phyloP scores from a whole-genome alignment of 139 green algal genomes.

The Pseudopediastrum boryanum region DNA sequence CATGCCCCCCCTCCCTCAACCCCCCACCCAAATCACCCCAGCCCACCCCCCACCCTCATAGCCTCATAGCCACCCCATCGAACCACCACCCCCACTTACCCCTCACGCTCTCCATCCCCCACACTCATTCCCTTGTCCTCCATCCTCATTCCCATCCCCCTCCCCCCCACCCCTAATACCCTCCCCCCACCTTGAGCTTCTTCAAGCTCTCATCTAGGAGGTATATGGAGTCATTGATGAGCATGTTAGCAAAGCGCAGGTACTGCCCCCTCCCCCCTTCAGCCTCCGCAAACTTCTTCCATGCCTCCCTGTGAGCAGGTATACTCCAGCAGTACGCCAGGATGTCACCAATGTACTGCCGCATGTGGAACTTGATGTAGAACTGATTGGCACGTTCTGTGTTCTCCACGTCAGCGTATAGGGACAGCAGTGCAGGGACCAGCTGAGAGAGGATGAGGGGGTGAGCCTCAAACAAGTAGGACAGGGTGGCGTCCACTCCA shows the following conservation, averaged over 20 bases:
- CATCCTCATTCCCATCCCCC: too few relatives aligned
- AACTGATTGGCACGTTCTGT: constrained; percentile 81
- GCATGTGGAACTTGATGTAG: constrained; percentile 95
- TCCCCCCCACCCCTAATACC: too few relatives aligned
- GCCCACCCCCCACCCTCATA: too few relatives aligned
- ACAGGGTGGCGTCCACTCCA: not conserved
- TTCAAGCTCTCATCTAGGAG: constrained; percentile 91
- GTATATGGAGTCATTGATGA: constrained; percentile 92
- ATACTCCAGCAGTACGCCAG: constrained; percentile 86
- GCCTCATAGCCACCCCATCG: too few relatives aligned
- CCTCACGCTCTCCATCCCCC: too few relatives aligned
- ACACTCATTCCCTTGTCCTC: too few relatives aligned
- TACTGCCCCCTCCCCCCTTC: constrained; percentile 58
- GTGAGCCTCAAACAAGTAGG: constrained; percentile 83
- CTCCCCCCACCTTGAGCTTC: constrained; percentile 67
- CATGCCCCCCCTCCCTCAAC: too few relatives aligned
- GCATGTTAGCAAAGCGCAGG: constrained; percentile 89
- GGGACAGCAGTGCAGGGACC: constrained; percentile 78
- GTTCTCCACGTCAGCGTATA: constrained; percentile 86
- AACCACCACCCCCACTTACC: too few relatives aligned
- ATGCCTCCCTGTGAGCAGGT: constrained; percentile 43
- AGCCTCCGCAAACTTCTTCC: constrained; percentile 41
- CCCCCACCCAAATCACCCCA: too few relatives aligned
- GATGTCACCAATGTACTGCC: constrained; percentile 83
- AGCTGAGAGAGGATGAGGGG: constrained; percentile 80